phyloP scores from a whole-genome alignment of 306 rosid species.

The Ziziphus jujuba region DNA sequence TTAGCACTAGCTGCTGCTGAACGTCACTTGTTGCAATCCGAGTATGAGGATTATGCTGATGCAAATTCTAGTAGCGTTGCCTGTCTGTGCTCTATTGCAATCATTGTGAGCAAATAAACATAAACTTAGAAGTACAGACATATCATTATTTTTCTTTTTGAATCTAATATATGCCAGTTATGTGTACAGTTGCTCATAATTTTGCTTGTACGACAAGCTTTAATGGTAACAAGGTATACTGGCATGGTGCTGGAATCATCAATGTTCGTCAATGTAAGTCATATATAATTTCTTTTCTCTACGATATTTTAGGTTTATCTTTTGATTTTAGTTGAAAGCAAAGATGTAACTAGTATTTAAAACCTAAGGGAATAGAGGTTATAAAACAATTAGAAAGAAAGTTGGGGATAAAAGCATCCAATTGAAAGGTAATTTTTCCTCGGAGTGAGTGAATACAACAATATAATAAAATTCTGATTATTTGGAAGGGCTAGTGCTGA shows the following conservation, averaged over 20 bases:
- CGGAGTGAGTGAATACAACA: no score
- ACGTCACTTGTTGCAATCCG: slow-evolving; percentile 33
- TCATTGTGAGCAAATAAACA: slow-evolving; percentile 26
- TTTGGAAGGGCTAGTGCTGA: no score
- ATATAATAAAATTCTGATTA: no score
- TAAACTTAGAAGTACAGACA: neutral
- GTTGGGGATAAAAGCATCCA: no score
- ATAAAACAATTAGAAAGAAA: no score
- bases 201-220: slow-evolving; percentile 36
- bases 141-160: slow-evolving; percentile 1
- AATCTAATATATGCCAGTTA: slow-evolving; percentile 11
- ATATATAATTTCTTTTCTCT: neutral
- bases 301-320: neutral
- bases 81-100: slow-evolving; percentile 29
- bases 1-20: slow-evolving; percentile 36
- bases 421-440: no score
- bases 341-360: neutral
- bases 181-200: slow-evolving; percentile 29
- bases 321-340: neutral
- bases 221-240: slow-evolving; percentile 27
- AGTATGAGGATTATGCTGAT: slow-evolving; percentile 33
- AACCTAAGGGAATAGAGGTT: no score
- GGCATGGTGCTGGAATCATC: slow-evolving; percentile 19
- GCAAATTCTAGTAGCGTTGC: slow-evolving; percentile 33
- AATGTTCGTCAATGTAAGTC: slow-evolving; percentile 27